Evolutionary conservation across 2,329 filamentous ascomycete species (phyloP).

Genomic region (Exophiala aquamarina): DNA sequence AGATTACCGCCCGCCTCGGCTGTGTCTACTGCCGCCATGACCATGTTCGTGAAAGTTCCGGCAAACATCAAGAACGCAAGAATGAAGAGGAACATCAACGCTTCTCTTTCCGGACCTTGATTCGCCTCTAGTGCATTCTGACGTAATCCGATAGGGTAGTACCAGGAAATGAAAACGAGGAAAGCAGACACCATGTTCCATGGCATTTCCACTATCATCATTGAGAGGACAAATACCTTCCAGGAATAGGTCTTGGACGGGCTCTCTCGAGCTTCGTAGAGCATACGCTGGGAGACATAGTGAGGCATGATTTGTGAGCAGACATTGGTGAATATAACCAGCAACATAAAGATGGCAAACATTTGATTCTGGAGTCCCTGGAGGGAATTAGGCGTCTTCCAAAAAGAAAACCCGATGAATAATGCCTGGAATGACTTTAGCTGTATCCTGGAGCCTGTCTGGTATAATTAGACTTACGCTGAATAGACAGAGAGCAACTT

Average conservation of each 20-base stretch:
- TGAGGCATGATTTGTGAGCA: constrained; percentile 56
- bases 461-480: constrained; percentile 39
- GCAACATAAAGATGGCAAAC: constrained; percentile 84
- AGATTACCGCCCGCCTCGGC: constrained; percentile 67
- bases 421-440: constrained; percentile 47
- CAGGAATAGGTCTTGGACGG: constrained; percentile 73
- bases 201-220: constrained; percentile 70
- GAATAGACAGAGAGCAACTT: constrained; percentile 65
- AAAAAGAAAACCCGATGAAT: constrained; percentile 85
- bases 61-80: constrained; percentile 70
- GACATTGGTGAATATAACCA: constrained; percentile 71
- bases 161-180: constrained; percentile 65
- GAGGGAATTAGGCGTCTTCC: constrained; percentile 68
- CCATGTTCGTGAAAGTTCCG: constrained; percentile 71
- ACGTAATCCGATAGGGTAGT: constrained; percentile 61
- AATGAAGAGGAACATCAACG: constrained; percentile 64
- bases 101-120: constrained; percentile 54
- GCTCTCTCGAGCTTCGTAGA: constrained; percentile 61
- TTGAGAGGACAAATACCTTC: constrained; percentile 70
- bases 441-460: too few species aligned
- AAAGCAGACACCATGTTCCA: constrained; percentile 64
- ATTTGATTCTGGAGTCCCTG: constrained; percentile 89
- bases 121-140: constrained; percentile 41
- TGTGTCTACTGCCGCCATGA: constrained; percentile 68
- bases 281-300: constrained; percentile 58